phyloP scores from a whole-genome alignment of 768 basidiomycete genomes.

The Calocera viscosa region DNA sequence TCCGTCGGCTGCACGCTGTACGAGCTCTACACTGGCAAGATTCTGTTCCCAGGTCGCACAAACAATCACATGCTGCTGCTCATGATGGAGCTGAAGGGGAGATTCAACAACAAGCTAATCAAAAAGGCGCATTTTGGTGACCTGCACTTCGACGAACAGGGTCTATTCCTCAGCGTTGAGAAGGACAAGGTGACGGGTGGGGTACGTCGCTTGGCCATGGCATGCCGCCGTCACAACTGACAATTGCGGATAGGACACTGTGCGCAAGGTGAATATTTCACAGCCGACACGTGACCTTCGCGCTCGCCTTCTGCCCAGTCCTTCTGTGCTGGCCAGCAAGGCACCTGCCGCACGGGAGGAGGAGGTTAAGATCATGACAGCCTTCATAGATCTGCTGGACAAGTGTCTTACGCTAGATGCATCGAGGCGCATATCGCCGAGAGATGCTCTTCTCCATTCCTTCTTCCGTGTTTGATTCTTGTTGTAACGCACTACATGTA shows the following conservation, averaged over 20 bases:
- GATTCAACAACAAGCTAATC: slow-evolving; percentile 86
- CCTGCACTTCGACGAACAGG: slow-evolving; percentile 86
- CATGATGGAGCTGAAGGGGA: slow-evolving; percentile 96
- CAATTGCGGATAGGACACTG: slow-evolving; percentile 47
- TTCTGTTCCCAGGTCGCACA: slow-evolving; percentile 88
- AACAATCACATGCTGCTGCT: slow-evolving; percentile 96
- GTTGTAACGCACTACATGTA: too few relatives aligned
- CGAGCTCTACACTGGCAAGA: slow-evolving; percentile 91
- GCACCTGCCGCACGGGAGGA: slow-evolving; percentile 64
- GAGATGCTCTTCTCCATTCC: slow-evolving; percentile 76
- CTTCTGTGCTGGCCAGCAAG: slow-evolving; percentile 34
- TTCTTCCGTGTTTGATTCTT: slow-evolving; percentile 44
- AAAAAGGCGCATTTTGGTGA: slow-evolving; percentile 90
- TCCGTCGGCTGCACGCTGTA: slow-evolving; percentile 96
- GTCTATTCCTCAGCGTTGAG: slow-evolving; percentile 69
- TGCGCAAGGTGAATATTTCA: slow-evolving; percentile 68
- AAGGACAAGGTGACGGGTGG: slow-evolving; percentile 70
- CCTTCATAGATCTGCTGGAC: slow-evolving; percentile 84
- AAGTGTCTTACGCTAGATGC: slow-evolving; percentile 84
- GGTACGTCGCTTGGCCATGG: slow-evolving; percentile 38
- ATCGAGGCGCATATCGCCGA: slow-evolving; percentile 70
- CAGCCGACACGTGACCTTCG: slow-evolving; percentile 74
- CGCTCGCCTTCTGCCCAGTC: slow-evolving; percentile 66
- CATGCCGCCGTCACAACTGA: background rate
- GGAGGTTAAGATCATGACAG: slow-evolving; percentile 61